Evolutionary conservation across 1,139 yeast species (phyloP).

Genomic region (Candida sp.): DNA sequence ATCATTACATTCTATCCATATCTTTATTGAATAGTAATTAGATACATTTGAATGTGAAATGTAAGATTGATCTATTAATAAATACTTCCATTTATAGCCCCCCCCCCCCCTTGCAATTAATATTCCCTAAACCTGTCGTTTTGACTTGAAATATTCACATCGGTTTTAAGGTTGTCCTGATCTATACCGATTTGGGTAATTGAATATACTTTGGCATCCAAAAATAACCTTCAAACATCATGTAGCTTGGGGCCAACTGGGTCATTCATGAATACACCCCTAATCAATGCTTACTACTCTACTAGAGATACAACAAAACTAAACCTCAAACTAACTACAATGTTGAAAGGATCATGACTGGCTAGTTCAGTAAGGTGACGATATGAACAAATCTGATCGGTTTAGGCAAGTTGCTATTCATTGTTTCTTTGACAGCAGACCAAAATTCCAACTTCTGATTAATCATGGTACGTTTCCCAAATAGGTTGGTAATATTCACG

Average conservation of each 20-base stretch:
- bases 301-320: too few species aligned
- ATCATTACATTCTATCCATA: neutral
- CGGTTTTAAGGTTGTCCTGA: neutral
- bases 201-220: neutral
- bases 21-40: neutral
- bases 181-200: neutral
- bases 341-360: too few species aligned
- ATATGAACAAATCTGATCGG: too few species aligned
- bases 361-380: too few species aligned
- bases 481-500: conserved; percentile 1
- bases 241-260: neutral
- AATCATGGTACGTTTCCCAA: neutral
- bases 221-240: neutral
- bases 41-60: neutral
- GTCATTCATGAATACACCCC: neutral
- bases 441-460: too few species aligned
- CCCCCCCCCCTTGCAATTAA: too few species aligned
- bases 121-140: neutral
- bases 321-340: too few species aligned
- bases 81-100: neutral
- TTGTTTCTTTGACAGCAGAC: too few species aligned
- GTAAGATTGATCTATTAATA: too few species aligned
- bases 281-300: too few species aligned
- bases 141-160: neutral
- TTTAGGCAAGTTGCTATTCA: too few species aligned